These are phyloP conservation scores for Talaromyces sp. DNA, from an alignment of 2,329 filamentous ascomycete species.

Conservation along the genomic window DNA sequence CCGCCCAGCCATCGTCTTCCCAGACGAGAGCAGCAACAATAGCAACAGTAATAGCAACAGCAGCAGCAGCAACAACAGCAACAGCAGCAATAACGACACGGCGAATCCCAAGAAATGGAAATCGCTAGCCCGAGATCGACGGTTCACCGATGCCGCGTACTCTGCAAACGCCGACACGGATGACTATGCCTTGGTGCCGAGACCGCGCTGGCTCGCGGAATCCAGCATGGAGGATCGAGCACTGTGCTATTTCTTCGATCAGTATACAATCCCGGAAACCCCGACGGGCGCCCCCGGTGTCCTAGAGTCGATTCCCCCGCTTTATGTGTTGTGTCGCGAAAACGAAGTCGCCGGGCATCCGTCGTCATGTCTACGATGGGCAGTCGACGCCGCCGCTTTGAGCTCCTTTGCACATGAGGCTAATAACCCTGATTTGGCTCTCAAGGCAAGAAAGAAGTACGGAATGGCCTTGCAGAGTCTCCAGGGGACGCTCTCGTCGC, in stretches of 20 bases:
- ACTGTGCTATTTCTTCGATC: conserved; percentile 38
- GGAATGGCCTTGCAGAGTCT: conserved; percentile 28
- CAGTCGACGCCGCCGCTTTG: conserved; percentile 32
- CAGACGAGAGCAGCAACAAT: conserved; percentile 30
- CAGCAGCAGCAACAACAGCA: not conserved
- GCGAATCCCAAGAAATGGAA: not conserved
- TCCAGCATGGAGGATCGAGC: conserved; percentile 33
- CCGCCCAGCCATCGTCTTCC: conserved; percentile 29
- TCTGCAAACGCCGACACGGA: not conserved
- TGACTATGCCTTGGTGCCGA: conserved; percentile 6
- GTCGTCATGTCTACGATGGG: conserved; percentile 26
- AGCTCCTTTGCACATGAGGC: conserved; percentile 29
- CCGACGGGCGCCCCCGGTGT: conserved; percentile 25
- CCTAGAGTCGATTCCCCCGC: conserved; percentile 31
- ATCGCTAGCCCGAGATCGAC: not conserved
- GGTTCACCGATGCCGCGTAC: not conserved
- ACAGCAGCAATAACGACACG: not conserved
- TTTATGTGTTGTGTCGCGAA: conserved; percentile 29
- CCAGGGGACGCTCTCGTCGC: conserved; percentile 25
- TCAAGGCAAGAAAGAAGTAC: conserved; percentile 28
- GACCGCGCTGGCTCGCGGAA: conserved; percentile 21
- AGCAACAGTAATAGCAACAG: not conserved
- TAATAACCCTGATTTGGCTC: conserved; percentile 20
- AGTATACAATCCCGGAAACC: conserved; percentile 28
- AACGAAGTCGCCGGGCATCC: conserved; percentile 15